Conservation (phyloP, 148 eudicot genomes). For the Amaranthus hypochondriacus region DNA sequence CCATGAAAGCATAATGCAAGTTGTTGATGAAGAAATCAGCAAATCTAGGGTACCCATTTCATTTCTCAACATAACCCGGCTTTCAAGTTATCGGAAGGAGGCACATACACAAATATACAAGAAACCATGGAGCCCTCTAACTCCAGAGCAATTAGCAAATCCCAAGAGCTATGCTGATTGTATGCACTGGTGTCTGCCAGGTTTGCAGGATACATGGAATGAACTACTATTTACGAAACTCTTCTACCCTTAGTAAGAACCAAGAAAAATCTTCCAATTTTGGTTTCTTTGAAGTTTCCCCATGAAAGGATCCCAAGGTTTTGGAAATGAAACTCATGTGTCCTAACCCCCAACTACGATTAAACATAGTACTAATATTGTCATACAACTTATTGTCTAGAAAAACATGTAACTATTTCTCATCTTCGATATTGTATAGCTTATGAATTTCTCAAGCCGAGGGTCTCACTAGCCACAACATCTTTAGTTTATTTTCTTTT, state of each 20-base stretch:
- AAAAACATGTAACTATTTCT: no score
- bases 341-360: no score
- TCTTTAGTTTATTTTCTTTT: no score
- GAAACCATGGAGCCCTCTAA: conserved; percentile 77
- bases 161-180: conserved; percentile 88
- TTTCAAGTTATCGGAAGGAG: conserved; percentile 76
- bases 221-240: conserved; percentile 84
- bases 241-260: conserved; percentile 52
- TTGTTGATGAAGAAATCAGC: conserved; percentile 60
- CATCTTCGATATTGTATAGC: no score
- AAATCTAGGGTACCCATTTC: conserved; percentile 56
- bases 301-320: conserved; percentile 5
- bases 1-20: conserved; percentile 61
- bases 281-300: background rate
- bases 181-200: conserved; percentile 92
- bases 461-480: no score
- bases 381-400: no score
- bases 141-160: conserved; percentile 70
- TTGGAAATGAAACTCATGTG: background rate
- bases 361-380: no score
- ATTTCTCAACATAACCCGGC: conserved; percentile 84
- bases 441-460: no score
- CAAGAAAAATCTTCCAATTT: background rate
- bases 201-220: conserved; percentile 94
- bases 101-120: conserved; percentile 93